phyloP scores from a whole-genome alignment of 805 yeast species.

The Vanderwaltozyma yarrowii region DNA sequence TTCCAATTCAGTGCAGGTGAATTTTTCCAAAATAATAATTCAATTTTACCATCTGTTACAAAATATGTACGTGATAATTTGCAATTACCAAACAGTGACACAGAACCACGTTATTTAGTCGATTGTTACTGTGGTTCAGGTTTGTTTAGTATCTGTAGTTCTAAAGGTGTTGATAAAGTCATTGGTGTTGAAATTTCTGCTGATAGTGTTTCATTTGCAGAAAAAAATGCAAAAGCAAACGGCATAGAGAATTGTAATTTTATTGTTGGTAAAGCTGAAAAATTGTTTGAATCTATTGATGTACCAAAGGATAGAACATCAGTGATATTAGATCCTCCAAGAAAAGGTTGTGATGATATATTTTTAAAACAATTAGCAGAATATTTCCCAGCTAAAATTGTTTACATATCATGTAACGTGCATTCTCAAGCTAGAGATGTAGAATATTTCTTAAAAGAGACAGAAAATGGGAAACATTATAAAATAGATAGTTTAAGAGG shows the following conservation, averaged over 20 bases:
- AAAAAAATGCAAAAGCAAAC: constrained; percentile 66
- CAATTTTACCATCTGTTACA: constrained; percentile 77
- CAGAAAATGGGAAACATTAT: constrained; percentile 53
- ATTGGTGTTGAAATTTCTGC: constrained; percentile 92
- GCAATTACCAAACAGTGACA: constrained; percentile 35
- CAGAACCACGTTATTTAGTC: constrained; percentile 57
- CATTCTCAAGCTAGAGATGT: constrained; percentile 95
- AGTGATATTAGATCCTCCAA: constrained; percentile 91
- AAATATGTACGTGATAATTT: constrained; percentile 69
- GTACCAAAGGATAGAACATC: constrained; percentile 71
- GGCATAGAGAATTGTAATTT: constrained; percentile 70
- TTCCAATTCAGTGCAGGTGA: constrained; percentile 92
- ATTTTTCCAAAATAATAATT: constrained; percentile 92
- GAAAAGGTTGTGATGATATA: constrained; percentile 90
- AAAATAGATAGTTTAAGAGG: constrained; percentile 78
- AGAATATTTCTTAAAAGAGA: constrained; percentile 64
- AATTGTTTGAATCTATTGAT: constrained; percentile 68
- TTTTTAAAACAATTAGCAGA: constrained; percentile 78
- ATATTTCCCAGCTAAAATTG: constrained; percentile 75
- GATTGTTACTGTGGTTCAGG: constrained; percentile 98
- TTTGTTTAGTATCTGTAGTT: constrained; percentile 78
- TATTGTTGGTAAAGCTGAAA: constrained; percentile 87
- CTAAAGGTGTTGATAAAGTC: constrained; percentile 69
- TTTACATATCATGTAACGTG: constrained; percentile 95
- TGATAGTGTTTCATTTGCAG: constrained; percentile 83